Conservation (phyloP, 2,329 filamentous ascomycete genomes). For the Massarina eburnea region DNA sequence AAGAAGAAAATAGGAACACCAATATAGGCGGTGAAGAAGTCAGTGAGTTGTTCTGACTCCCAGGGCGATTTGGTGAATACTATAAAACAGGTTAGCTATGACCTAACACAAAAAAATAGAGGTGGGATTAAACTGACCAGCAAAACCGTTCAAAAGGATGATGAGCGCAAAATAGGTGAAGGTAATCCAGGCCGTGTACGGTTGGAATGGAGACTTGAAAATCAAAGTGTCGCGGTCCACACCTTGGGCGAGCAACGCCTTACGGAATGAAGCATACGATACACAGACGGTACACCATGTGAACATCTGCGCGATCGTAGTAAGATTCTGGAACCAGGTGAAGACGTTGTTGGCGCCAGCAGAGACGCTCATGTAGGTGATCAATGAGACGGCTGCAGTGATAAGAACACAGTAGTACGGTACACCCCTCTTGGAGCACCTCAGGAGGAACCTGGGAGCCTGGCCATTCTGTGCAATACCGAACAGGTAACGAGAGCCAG, state of each 20-base stretch:
- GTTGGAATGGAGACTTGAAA: slow-evolving; percentile 51
- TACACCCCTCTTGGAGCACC: slow-evolving; percentile 50
- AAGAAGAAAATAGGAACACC: slow-evolving; percentile 44
- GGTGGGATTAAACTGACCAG: background rate
- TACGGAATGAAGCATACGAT: slow-evolving; percentile 61
- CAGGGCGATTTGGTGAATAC: slow-evolving; percentile 59
- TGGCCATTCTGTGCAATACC: slow-evolving; percentile 53
- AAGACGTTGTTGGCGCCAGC: slow-evolving; percentile 55
- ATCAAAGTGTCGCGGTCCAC: slow-evolving; percentile 58
- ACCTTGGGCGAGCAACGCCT: slow-evolving; percentile 49
- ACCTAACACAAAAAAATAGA: background rate
- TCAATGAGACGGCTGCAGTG: slow-evolving; percentile 45
- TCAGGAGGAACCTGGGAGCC: slow-evolving; percentile 55
- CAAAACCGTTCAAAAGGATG: slow-evolving; percentile 42
- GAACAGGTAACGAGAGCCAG: slow-evolving; percentile 56
- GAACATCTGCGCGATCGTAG: slow-evolving; percentile 58
- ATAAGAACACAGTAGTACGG: slow-evolving; percentile 43
- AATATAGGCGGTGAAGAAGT: slow-evolving; percentile 56
- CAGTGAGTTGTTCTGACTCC: slow-evolving; percentile 38
- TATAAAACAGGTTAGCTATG: slow-evolving; percentile 42
- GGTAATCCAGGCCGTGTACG: slow-evolving; percentile 60
- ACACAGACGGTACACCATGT: slow-evolving; percentile 58
- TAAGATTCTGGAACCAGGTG: slow-evolving; percentile 71
- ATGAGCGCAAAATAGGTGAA: slow-evolving; percentile 57
- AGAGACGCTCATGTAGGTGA: slow-evolving; percentile 54